A percentile compares a stretch with the other conserved stretches of the same genome.
phyloP scores from a whole-genome alignment of 495 filamentous ascomycete genomes.

The Tuber brumale region DNA sequence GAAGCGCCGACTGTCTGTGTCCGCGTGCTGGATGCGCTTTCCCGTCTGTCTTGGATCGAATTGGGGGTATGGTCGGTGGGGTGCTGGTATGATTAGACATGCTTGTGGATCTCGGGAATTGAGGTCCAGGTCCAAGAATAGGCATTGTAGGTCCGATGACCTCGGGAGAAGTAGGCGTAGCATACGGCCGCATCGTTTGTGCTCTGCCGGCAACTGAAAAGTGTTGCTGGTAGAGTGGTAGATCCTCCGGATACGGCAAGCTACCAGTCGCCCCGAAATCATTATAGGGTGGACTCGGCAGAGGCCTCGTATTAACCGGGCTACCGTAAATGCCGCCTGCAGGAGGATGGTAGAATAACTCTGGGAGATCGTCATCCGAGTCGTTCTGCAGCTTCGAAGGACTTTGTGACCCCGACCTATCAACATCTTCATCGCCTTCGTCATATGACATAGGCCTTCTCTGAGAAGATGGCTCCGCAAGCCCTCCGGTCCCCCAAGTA shows the following conservation, averaged over 20 bases:
- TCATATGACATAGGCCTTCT: conserved; percentile 76
- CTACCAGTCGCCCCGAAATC: conserved; percentile 13
- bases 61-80: conserved; percentile 71
- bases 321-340: conserved; percentile 23
- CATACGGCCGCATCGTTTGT: conserved; percentile 26
- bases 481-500: conserved; percentile 75
- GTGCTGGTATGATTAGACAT: conserved; percentile 72
- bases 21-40: conserved; percentile 49
- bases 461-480: conserved; percentile 61
- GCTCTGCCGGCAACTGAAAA: conserved; percentile 1
- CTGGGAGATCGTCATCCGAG: conserved; percentile 58
- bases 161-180: conserved; percentile 19
- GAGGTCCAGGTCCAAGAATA: conserved; percentile 39
- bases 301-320: conserved; percentile 29
- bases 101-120: conserved; percentile 77
- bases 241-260: conserved; percentile 35
- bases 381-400: conserved; percentile 42
- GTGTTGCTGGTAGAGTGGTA: conserved; percentile 23
- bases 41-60: conserved; percentile 91
- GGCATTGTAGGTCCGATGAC: conserved; percentile 19
- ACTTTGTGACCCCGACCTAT: conserved; percentile 49
- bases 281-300: conserved; percentile 36
- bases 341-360: conserved; percentile 86
- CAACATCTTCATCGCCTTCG: conserved; percentile 76
- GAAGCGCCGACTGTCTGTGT: conserved; percentile 32